Percentiles rank a stretch among this genome's conserved stretches.
These are phyloP conservation scores for Trifolium repens DNA, from an alignment of 306 rosid genomes.

Conservation along the genomic window DNA sequence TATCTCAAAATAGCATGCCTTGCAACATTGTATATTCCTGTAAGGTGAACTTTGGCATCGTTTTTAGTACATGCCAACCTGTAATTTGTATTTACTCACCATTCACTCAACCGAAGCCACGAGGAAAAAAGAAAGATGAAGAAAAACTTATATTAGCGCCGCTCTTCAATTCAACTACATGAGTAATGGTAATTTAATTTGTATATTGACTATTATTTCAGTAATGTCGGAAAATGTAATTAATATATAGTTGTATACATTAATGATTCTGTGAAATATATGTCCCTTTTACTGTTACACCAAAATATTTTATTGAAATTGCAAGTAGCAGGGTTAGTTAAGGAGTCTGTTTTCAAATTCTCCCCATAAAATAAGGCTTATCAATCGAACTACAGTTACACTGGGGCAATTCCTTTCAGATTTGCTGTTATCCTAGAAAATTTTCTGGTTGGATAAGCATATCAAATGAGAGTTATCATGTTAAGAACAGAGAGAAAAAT, in stretches of 20 bases:
- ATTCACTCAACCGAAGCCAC: constrained; percentile 43
- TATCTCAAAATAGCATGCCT: constrained; percentile 48
- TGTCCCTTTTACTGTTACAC: constrained; percentile 42
- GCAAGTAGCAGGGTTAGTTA: constrained; percentile 22
- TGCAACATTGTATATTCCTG: constrained; percentile 62
- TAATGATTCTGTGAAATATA: constrained; percentile 47
- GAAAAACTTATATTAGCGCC: constrained; percentile 45
- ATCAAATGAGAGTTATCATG: constrained; percentile 20
- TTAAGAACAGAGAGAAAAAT: constrained; percentile 3
- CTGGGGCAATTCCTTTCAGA: constrained; percentile 29
- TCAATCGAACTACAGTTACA: constrained; percentile 16
- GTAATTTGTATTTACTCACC: constrained; percentile 48
- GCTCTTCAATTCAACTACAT: constrained; percentile 35
- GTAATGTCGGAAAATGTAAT: constrained; percentile 60
- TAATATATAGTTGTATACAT: constrained; percentile 50
- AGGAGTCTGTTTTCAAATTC: constrained; percentile 13
- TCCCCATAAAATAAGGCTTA: constrained; percentile 13
- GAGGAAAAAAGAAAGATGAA: constrained; percentile 38
- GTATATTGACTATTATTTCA: constrained; percentile 61
- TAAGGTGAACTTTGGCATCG: constrained; percentile 56
- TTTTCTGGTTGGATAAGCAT: background rate
- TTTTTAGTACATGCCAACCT: constrained; percentile 49
- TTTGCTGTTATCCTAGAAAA: constrained; percentile 5
- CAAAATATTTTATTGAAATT: constrained; percentile 21
- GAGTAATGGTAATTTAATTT: constrained; percentile 49